These are phyloP conservation scores for Sungouiozyma ichnusensis DNA, from an alignment of 805 yeast species.

Conservation along the genomic window DNA sequence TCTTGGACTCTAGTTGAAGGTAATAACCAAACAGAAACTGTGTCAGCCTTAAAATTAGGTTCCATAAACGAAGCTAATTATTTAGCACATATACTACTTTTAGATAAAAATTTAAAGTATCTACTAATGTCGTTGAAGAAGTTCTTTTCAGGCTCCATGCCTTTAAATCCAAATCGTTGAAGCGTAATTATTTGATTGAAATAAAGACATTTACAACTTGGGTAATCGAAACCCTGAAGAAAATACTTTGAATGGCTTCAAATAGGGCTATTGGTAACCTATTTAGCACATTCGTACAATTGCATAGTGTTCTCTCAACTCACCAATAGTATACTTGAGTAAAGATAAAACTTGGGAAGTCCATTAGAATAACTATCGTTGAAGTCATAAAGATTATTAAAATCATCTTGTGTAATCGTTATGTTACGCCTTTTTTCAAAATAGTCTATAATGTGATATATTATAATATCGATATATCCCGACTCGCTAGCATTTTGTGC, in stretches of 20 bases:
- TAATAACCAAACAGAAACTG: constrained; percentile 88
- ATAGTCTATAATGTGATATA: too few relatives aligned
- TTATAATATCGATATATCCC: too few relatives aligned
- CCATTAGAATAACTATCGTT: too few relatives aligned
- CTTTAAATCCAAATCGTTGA: constrained; percentile 84
- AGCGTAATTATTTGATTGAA: constrained; percentile 88
- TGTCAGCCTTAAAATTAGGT: constrained; percentile 41
- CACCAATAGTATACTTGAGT: constrained; percentile 41
- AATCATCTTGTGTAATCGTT: too few relatives aligned
- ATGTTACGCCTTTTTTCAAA: too few relatives aligned
- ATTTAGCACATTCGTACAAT: constrained; percentile 76
- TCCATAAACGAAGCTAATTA: constrained; percentile 69
- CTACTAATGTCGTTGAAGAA: constrained; percentile 94
- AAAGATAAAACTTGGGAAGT: not conserved
- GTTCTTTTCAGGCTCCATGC: constrained; percentile 84
- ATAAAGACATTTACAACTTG: constrained; percentile 87
- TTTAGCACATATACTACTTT: constrained; percentile 75
- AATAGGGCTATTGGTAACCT: too few relatives aligned
- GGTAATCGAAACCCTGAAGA: constrained; percentile 78
- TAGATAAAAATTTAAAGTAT: constrained; percentile 69
- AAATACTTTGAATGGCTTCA: constrained; percentile 79
- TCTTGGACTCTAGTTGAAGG: constrained; percentile 85
- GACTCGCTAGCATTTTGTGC: too few relatives aligned
- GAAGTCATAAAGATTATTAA: too few relatives aligned
- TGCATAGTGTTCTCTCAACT: constrained; percentile 56